Evolutionary conservation across 257 asterid genomes (phyloP).

Genomic region (Nicotiana knightiana): DNA sequence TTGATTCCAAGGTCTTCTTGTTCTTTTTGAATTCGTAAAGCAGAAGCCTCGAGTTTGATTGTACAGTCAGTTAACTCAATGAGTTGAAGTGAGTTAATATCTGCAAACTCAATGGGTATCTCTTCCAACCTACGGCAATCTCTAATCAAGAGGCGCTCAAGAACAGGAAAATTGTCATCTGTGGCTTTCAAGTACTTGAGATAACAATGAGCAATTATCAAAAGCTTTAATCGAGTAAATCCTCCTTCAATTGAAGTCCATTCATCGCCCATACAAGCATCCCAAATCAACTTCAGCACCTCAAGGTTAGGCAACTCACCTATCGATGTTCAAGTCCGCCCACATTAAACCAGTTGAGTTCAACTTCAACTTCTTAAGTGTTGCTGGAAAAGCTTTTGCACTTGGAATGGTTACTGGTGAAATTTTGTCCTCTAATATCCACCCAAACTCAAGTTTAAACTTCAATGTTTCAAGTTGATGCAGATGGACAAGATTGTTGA

Average conservation of each 20-base stretch:
- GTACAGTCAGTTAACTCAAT: not conserved
- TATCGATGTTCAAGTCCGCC: not conserved
- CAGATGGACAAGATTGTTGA: too few species aligned
- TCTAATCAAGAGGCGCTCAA: not conserved
- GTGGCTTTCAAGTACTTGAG: not conserved
- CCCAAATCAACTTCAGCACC: not conserved
- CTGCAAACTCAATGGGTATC: not conserved
- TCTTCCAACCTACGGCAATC: not conserved
- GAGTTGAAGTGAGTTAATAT: not conserved
- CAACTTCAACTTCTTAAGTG: not conserved
- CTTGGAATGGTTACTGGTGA: too few species aligned
- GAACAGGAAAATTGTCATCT: not conserved
- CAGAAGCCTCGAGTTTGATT: not conserved
- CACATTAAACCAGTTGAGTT: not conserved
- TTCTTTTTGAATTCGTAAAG: not conserved
- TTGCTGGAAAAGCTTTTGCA: slow-evolving; percentile 10
- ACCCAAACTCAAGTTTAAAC: too few species aligned
- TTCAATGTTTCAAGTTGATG: too few species aligned
- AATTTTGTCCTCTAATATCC: too few species aligned
- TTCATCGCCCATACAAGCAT: not conserved
- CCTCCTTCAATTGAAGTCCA: not conserved
- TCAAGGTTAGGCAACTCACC: not conserved
- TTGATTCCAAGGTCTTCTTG: not conserved
- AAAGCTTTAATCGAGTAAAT: not conserved
- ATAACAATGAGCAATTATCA: not conserved